These are phyloP conservation scores for Gaeumannomyces sp. DNA, from an alignment of 2,329 filamentous ascomycete genomes.

Conservation along the genomic window DNA sequence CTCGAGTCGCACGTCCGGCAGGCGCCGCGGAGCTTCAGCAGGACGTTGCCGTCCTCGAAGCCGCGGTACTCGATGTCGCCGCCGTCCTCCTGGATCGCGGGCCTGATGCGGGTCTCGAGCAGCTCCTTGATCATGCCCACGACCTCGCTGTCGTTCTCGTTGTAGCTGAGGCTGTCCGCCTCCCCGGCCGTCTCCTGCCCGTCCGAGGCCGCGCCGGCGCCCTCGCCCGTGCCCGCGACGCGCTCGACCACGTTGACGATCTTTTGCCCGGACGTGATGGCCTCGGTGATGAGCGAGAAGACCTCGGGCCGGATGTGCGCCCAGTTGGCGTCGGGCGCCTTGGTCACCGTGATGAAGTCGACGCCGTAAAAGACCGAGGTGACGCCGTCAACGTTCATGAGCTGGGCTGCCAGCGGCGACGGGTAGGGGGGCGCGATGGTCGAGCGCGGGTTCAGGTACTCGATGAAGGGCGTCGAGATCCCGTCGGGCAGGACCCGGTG, in stretches of 20 bases:
- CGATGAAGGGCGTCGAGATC: conserved; percentile 72
- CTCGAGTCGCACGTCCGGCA: conserved; percentile 96
- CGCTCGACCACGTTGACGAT: conserved; percentile 66
- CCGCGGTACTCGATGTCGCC: conserved; percentile 95
- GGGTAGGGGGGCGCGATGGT: conserved; percentile 85
- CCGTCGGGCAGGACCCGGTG: conserved; percentile 72
- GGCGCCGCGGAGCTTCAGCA: conserved; percentile 81
- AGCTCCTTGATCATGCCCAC: conserved; percentile 99
- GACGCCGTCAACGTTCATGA: conserved; percentile 93
- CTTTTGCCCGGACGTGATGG: conserved; percentile 73
- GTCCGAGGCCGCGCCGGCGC: conserved; percentile 24
- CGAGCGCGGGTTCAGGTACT: conserved; percentile 83
- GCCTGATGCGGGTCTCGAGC: conserved; percentile 87
- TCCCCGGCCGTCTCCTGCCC: conserved; percentile 42
- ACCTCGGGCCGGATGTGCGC: conserved; percentile 92
- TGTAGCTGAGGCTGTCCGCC: conserved; percentile 70
- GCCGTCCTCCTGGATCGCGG: conserved; percentile 94
- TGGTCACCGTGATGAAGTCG: conserved; percentile 96
- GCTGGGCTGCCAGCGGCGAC: conserved; percentile 80
- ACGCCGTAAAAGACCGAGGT: conserved; percentile 88
- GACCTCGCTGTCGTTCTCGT: conserved; percentile 88
- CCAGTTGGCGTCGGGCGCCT: conserved; percentile 83
- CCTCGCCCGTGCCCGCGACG: conserved; percentile 31
- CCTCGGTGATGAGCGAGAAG: conserved; percentile 90
- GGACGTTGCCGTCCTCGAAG: conserved; percentile 79